phyloP scores from a whole-genome alignment of 805 yeast species.

The Spathaspora passalidarum region DNA sequence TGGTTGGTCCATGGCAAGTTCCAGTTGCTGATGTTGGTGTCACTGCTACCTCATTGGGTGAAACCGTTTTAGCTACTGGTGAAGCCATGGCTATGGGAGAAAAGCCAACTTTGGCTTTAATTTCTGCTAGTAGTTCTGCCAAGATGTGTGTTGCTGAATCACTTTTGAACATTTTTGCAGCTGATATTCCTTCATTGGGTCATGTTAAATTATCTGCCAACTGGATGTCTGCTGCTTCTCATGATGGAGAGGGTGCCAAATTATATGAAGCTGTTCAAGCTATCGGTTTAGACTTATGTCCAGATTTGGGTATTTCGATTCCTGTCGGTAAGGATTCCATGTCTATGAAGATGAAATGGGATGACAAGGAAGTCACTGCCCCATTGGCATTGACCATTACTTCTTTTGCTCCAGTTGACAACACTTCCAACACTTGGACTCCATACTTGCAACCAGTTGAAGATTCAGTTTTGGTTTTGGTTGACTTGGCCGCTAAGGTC shows the following conservation, averaged over 20 bases:
- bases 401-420: slow-evolving; percentile 82
- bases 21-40: slow-evolving; percentile 99
- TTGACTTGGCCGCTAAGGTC: slow-evolving; percentile 65
- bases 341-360: slow-evolving; percentile 99
- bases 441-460: slow-evolving; percentile 64
- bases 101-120: slow-evolving; percentile 85
- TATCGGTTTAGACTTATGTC: slow-evolving; percentile 90
- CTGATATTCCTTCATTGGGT: slow-evolving; percentile 74
- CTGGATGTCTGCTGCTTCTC: slow-evolving; percentile 99
- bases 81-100: slow-evolving; percentile 98
- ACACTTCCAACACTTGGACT: slow-evolving; percentile 93
- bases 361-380: slow-evolving; percentile 86
- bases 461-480: slow-evolving; percentile 67
- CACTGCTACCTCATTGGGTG: slow-evolving; percentile 86
- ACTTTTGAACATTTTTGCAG: slow-evolving; percentile 81
- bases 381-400: slow-evolving; percentile 90
- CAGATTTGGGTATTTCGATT: slow-evolving; percentile 83
- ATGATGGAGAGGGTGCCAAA: slow-evolving; percentile 92
- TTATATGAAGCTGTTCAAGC: slow-evolving; percentile 97
- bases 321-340: slow-evolving; percentile 99
- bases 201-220: slow-evolving; percentile 88
- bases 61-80: slow-evolving; percentile 69
- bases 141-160: slow-evolving; percentile 96
- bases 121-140: slow-evolving; percentile 87
- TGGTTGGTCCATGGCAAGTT: slow-evolving; percentile 99